Evolutionary conservation across 1,284 basidiomycete species (phyloP), one percentile per base, ranked within the genome.

Genomic region (Ustilago vetiveriae): DNA sequence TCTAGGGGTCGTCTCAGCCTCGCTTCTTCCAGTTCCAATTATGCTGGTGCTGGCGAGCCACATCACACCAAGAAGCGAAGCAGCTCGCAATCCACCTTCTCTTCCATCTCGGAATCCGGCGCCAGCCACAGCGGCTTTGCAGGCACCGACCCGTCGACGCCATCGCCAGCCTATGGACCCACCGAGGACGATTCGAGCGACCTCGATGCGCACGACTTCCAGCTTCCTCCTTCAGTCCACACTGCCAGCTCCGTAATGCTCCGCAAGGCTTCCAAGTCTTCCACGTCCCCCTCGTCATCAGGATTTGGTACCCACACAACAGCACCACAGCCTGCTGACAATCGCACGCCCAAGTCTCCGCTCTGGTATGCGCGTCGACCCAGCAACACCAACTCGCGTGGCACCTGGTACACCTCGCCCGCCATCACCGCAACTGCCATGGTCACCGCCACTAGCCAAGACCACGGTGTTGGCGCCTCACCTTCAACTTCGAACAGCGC

Each of bases 41-140:
- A 63, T 3, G 43, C n/a, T 5, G 39, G 39, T 27, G 44, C 48
- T 29, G 26, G 22, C 16, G 59, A 48, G 21, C 37, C 44, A 2
- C 53, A 43, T 4, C 49, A 48, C 32, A 63, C 51, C 49, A 65
- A 71, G 52, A 66, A 60, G 52, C 51, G 74, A 37, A 74, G 74
- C 56, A 74, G 72, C 52, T 75, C 73, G 17, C 71, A 72, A n/a
- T 74, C 71, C 42, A 76, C 74, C 45, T 74, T 71, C 50, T 74
- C 72, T n/a, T 76, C 74, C 33, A 57, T 70, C 49, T 74, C 74
- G n/a, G 74, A 74, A n/a, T 72, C 70, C 21, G 57, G 57, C 27
- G 68, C 35, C 11, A 62, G 57, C 51, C 49, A 60, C n/a, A 71
- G 67, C 48, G 65, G 65, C 35, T 69, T 69, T 36, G 62, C 57